A percentile compares a stretch with the other conserved stretches of the same genome.
Evolutionary conservation across 257 asterid genomes (phyloP).

Genomic region (Salvia hispanica): DNA sequence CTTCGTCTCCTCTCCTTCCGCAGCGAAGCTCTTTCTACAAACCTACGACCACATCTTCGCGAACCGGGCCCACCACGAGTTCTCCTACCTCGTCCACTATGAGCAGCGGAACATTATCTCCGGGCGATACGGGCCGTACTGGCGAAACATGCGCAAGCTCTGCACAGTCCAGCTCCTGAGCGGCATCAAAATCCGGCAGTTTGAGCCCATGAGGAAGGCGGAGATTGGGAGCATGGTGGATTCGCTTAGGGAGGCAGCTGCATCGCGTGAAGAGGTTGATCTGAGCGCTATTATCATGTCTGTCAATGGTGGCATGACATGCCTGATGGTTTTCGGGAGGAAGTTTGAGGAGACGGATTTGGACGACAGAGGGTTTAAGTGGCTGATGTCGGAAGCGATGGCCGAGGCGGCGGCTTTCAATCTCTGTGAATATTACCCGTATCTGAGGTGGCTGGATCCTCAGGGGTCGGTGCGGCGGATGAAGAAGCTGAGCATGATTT

Average conservation of each 20-base stretch:
- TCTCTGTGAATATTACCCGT: slow-evolving; percentile 35
- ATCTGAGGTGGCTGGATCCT: slow-evolving; percentile 32
- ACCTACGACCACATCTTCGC: slow-evolving; percentile 30
- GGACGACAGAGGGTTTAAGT: slow-evolving; percentile 35
- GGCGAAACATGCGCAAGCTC: slow-evolving; percentile 41
- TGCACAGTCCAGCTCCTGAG: slow-evolving; percentile 34
- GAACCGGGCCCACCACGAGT: slow-evolving; percentile 23
- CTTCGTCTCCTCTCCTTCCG: slow-evolving; percentile 34
- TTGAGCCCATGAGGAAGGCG: slow-evolving; percentile 26
- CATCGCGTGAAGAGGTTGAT: slow-evolving; percentile 25
- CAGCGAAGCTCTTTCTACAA: slow-evolving; percentile 35
- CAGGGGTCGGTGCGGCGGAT: slow-evolving; percentile 29
- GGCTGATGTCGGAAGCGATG: slow-evolving; percentile 27
- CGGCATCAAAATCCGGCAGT: slow-evolving; percentile 24
- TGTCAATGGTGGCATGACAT: slow-evolving; percentile 18
- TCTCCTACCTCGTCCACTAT: slow-evolving; percentile 18
- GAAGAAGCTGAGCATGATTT: slow-evolving; percentile 23
- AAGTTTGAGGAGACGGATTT: slow-evolving; percentile 35
- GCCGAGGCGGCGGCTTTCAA: slow-evolving; percentile 23
- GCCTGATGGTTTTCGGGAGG: slow-evolving; percentile 40
- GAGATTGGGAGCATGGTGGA: slow-evolving; percentile 26
- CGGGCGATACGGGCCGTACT: slow-evolving; percentile 29
- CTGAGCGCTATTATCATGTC: slow-evolving; percentile 3
- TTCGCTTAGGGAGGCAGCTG: slow-evolving; percentile 8
- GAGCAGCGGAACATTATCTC: slow-evolving; percentile 26